Evolutionary conservation across 768 basidiomycete genomes (phyloP).

Genomic region (Russula foetens): DNA sequence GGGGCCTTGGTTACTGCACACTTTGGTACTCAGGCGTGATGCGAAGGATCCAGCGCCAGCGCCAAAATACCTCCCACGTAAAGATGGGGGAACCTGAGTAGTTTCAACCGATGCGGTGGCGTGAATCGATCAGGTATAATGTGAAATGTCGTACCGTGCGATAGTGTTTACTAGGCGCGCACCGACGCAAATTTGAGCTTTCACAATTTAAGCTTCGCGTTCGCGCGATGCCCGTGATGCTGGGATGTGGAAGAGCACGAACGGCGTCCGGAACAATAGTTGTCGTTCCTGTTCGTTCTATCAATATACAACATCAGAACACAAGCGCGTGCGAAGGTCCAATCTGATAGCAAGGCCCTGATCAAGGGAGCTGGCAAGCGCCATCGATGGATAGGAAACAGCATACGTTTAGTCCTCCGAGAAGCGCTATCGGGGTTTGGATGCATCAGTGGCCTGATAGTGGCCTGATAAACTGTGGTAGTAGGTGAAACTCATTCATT

Average conservation of each 20-base stretch:
- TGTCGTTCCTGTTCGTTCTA: not conserved
- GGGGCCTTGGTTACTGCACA: not conserved
- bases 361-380: not conserved
- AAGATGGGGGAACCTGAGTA: not conserved
- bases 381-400: not conserved
- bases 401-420: not conserved
- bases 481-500: too few species aligned
- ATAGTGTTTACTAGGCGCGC: not conserved
- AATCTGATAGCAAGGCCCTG: not conserved
- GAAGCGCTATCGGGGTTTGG: not conserved
- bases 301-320: not conserved
- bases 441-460: too few species aligned
- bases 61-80: not conserved
- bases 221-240: not conserved
- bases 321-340: not conserved
- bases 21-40: not conserved
- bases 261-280: not conserved
- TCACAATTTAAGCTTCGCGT: not conserved
- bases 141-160: not conserved
- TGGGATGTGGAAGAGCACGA: not conserved
- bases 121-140: not conserved
- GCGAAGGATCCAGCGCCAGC: not conserved
- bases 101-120: not conserved
- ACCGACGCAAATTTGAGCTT: too few species aligned
- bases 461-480: too few species aligned